phyloP scores from a whole-genome alignment of 2,329 filamentous ascomycete species.

The Neospermospora avenae region DNA sequence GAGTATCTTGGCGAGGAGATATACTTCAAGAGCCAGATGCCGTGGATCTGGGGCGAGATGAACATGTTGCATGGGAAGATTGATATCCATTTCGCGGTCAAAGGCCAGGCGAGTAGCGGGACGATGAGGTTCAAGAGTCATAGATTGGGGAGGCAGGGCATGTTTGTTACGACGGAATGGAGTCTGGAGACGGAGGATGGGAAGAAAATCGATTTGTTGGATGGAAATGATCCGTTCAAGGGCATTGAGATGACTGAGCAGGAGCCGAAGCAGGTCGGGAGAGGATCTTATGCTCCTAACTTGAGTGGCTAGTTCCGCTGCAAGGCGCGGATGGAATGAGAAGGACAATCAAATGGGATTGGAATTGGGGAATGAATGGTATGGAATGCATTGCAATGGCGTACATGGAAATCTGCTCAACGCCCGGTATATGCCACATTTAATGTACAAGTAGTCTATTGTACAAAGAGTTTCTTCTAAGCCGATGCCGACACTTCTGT shows the following conservation, averaged over 20 bases:
- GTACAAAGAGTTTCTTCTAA: slow-evolving; percentile 23
- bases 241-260: slow-evolving; percentile 44
- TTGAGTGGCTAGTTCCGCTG: slow-evolving; percentile 27
- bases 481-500: slow-evolving; percentile 40
- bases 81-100: slow-evolving; percentile 82
- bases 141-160: slow-evolving; percentile 57
- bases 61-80: slow-evolving; percentile 92
- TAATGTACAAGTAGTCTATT: slow-evolving; percentile 31
- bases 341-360: slow-evolving; percentile 5
- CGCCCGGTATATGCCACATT: slow-evolving; percentile 28
- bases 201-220: slow-evolving; percentile 66
- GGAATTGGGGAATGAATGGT: not conserved
- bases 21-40: slow-evolving; percentile 74
- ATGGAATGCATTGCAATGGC: slow-evolving; percentile 23
- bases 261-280: slow-evolving; percentile 40
- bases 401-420: slow-evolving; percentile 27
- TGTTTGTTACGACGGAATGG: slow-evolving; percentile 90
- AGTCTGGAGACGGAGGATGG: slow-evolving; percentile 68
- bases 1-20: slow-evolving; percentile 82
- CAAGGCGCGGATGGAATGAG: too few species aligned
- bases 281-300: slow-evolving; percentile 35
- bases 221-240: slow-evolving; percentile 67
- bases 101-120: slow-evolving; percentile 68
- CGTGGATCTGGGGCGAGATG: slow-evolving; percentile 83
- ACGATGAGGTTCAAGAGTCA: slow-evolving; percentile 78